Base-by-base conservation (phyloP, 257 asterid genomes). In the Lycium ferocissimum region DNA sequence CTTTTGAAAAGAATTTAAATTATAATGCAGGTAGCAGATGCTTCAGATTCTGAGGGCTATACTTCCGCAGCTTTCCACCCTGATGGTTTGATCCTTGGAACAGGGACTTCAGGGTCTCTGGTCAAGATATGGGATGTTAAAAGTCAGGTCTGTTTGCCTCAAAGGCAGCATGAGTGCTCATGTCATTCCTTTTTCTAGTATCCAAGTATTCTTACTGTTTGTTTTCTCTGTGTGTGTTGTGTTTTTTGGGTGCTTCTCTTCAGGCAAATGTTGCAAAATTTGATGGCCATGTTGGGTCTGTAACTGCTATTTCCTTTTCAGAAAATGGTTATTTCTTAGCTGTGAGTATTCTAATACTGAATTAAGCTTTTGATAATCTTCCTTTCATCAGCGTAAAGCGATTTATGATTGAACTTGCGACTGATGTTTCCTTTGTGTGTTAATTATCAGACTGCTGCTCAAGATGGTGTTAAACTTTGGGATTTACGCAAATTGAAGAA, bases 71-170 rank as follows among this genome's bases (percentile, higher is more conserved):
- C 99, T 86, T 95, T 97, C 90, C 99, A 97, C 85, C 99, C 99
- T 78, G 99, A 97, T 92, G 99, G 99, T 82, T 97, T 95, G 78
- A 95, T 97, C 89, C 97, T 97, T 81, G 99, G 99, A 83, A 95
- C 98, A 75, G 99, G 99, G 84, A 95, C 99, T 73, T 83, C 97
- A 47, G 93, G 90, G 49, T 84, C 94, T 83, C 15, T 89, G 20
- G 98, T 94, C 76, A 97, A 92, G 94, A 95, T 97, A 80, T 97
- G 99, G 99, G 99, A 97, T 92, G 99, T 97, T 38, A 97, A 97
- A 89, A 94, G 91, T 90, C 99, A 97, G 98, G 99, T 97, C 83
- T n/a, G 87, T 51, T 53, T 15, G 80, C 7, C 37, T 18, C 82
- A 71, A 76, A 51, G 66, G 8, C 38, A 9, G 17, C 82, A 6